Evolutionary conservation across 2,329 filamentous ascomycete genomes (phyloP), one percentile per base, ranked within the genome.

Genomic region (Ophiobolus disseminans): DNA sequence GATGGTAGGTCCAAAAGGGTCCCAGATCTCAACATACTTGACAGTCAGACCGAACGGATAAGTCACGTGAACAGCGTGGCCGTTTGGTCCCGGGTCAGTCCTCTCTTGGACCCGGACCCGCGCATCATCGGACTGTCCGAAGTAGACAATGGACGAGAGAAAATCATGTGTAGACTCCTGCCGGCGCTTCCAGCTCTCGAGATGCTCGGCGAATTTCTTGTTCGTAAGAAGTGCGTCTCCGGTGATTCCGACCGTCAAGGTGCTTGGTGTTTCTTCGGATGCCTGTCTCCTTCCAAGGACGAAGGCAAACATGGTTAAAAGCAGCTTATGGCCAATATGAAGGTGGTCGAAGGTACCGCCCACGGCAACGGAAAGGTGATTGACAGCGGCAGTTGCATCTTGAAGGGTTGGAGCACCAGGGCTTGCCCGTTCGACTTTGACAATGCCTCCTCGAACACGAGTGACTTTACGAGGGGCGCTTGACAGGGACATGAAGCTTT

Each of bases 301-400:
- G 46, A 97, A 83, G 0, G 87, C 84, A 0, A 89, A 90, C 53
- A 92, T 92, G n/a, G 92, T 91, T 16, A 99, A 83, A 16, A 99
- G 82, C n/a, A 97, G 80, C 75, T 97, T 99, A 77, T 99, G 94
- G 5, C 94, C 94, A 3, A 90, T 86, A 69, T 99, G 94, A 17
- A 99, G 82, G 73, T 97, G 91, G 72, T 99, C 94, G 74, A 97
- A 99, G 0, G 94, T 99, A 8, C 94, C 94, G 22, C 93, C 94
- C 10, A 97, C 84, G 42, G 88, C 90, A 40, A 95, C 88, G 11
- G 84, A 81, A 50, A 79, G 75, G 69, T 89, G 83, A 32, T 72
- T 66, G n/a, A 40, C 53, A n/a, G 42, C 45, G 20, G 45, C 14
- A 25, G 56, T 20, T 17, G 41, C 6, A 9, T 39, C 53, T 13